A percentile compares a stretch with the other conserved stretches of the same genome.
Conservation (phyloP, 805 yeast species). For the Ogataea minuta region DNA sequence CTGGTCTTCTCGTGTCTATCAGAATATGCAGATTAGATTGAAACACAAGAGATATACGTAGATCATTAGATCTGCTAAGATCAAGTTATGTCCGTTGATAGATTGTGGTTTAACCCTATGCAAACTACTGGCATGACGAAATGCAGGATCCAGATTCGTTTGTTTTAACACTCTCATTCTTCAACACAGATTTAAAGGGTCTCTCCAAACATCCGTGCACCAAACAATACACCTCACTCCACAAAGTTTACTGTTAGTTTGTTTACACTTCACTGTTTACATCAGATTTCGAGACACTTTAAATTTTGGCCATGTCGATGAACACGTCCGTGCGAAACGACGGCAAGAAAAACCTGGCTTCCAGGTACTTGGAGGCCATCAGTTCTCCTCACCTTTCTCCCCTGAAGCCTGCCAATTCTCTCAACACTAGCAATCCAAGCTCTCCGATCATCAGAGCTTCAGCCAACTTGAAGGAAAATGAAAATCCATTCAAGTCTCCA, state of each 20-base stretch:
- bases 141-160: too few relatives aligned
- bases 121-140: too few relatives aligned
- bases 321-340: conserved; percentile 21
- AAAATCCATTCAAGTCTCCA: conserved; percentile 25
- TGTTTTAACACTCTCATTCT: too few relatives aligned
- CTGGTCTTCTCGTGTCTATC: too few relatives aligned
- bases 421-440: conserved; percentile 4
- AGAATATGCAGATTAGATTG: too few relatives aligned
- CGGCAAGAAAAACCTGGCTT: conserved; percentile 29
- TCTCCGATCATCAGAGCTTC: conserved; percentile 13
- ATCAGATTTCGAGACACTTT: conserved; percentile 1
- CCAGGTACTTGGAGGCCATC: conserved; percentile 31
- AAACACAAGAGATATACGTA: too few relatives aligned
- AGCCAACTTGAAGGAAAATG: conserved; percentile 26
- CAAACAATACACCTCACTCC: conserved; percentile 5
- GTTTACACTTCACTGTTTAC: conserved; percentile 15
- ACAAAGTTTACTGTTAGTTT: conserved; percentile 1
- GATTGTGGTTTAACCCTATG: too few relatives aligned
- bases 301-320: conserved; percentile 17
- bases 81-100: too few relatives aligned
- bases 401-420: conserved; percentile 19
- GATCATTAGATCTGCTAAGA: too few relatives aligned
- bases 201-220: conserved; percentile 9
- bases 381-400: conserved; percentile 26
- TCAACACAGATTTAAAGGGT: too few relatives aligned